Evolutionary conservation across 148 eudicot species (phyloP).

Genomic region (Camellia japonica): DNA sequence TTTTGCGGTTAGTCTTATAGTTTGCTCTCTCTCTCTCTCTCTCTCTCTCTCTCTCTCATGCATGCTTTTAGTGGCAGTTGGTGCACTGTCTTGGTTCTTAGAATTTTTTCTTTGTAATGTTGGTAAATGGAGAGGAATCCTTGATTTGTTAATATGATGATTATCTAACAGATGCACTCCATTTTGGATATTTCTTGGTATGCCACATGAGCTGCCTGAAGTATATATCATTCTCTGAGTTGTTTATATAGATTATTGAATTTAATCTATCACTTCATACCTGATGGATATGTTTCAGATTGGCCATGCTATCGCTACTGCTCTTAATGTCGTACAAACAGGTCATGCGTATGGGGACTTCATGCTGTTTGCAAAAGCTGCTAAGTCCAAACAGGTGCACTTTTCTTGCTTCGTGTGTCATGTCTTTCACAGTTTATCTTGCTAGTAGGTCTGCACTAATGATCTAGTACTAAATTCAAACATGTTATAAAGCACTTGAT

Average conservation of each 20-base stretch:
- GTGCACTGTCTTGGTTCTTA: not conserved
- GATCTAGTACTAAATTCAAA: not conserved
- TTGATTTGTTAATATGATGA: not conserved
- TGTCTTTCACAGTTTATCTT: not conserved
- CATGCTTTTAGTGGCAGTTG: constrained; percentile 6
- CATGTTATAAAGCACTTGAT: not conserved
- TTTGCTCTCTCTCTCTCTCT: not conserved
- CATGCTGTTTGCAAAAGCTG: constrained; percentile 69
- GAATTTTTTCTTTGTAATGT: not conserved
- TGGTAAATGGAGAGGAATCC: constrained; percentile 2
- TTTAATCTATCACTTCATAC: not conserved
- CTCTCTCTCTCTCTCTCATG: not conserved
- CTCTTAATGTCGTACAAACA: constrained; percentile 64
- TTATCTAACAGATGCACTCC: not conserved
- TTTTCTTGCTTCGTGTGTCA: not conserved
- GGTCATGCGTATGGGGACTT: constrained; percentile 72
- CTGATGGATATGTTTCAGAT: constrained; percentile 48
- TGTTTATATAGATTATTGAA: constrained; percentile 10
- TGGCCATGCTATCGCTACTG: constrained; percentile 42
- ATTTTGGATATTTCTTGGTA: not conserved
- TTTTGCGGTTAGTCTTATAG: no score
- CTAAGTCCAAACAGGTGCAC: constrained; percentile 62
- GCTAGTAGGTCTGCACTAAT: not conserved
- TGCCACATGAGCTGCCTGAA: not conserved
- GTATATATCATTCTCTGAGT: constrained; percentile 1